These are phyloP conservation scores for Rubroshorea leprosula DNA, from an alignment of 345 rosid species.

Conservation along the genomic window DNA sequence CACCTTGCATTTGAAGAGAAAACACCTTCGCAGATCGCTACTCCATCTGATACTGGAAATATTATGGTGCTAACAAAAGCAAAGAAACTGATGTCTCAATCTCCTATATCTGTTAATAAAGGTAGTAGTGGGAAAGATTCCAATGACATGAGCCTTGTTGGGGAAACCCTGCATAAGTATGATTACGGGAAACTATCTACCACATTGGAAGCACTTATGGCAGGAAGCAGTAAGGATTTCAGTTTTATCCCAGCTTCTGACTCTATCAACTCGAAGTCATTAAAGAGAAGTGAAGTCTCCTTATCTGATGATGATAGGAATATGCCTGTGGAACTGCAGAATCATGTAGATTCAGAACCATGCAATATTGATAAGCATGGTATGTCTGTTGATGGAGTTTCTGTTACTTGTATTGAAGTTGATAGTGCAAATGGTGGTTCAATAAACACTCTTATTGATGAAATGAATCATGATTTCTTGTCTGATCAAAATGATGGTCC, in stretches of 20 bases:
- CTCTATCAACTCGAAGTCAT: constrained; percentile 14
- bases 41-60: constrained; percentile 48
- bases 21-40: constrained; percentile 36
- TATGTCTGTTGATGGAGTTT: constrained; percentile 18
- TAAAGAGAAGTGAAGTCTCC: constrained; percentile 18
- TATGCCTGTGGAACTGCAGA: constrained; percentile 14
- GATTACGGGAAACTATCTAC: constrained; percentile 74
- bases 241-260: constrained; percentile 21
- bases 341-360: constrained; percentile 19
- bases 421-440: constrained; percentile 25
- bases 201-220: constrained; percentile 59
- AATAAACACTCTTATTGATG: constrained; percentile 14
- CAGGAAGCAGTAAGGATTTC: constrained; percentile 39
- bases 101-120: constrained; percentile 27
- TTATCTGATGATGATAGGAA: constrained; percentile 15
- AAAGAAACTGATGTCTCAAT: constrained; percentile 35
- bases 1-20: constrained; percentile 41
- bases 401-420: constrained; percentile 19
- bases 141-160: constrained; percentile 83
- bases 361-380: constrained; percentile 19
- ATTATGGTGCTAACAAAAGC: constrained; percentile 51
- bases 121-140: constrained; percentile 67
- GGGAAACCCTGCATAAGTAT: constrained; percentile 49
- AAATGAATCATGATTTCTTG: constrained; percentile 10
- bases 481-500: constrained; percentile 14